Evolutionary conservation across 1,284 basidiomycete genomes (phyloP).

Genomic region (Ganoderma sinense): DNA sequence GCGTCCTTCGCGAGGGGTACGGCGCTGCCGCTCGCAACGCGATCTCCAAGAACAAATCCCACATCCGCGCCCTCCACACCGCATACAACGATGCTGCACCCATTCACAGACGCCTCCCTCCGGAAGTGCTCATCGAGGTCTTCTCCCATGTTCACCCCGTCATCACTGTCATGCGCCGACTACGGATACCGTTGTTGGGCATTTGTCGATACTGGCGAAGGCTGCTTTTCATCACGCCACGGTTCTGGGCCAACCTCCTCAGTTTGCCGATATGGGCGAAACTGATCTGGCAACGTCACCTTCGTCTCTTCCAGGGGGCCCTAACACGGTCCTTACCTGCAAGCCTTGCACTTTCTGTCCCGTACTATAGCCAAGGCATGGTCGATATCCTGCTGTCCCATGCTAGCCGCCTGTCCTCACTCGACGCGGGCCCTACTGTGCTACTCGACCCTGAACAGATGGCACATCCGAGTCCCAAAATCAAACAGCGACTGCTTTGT

Average conservation of each 20-base stretch:
- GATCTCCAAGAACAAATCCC: too few species aligned
- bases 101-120: too few species aligned
- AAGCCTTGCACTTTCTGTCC: neutral
- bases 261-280: neutral
- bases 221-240: neutral
- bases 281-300: neutral
- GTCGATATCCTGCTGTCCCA: neutral
- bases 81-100: too few species aligned
- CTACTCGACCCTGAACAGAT: neutral
- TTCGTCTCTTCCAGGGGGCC: neutral
- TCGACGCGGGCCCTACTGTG: neutral
- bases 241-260: conserved; percentile 7
- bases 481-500: neutral
- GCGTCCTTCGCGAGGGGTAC: too few species aligned
- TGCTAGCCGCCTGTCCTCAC: neutral
- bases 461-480: neutral
- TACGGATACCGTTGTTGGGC: too few species aligned
- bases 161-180: too few species aligned
- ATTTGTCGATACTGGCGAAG: conserved; percentile 2
- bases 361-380: neutral
- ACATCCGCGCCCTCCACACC: too few species aligned
- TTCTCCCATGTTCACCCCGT: too few species aligned
- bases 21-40: too few species aligned
- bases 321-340: neutral
- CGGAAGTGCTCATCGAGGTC: too few species aligned